Base-by-base conservation (phyloP, 73 alveolate genomes). In the Stentor coeruleus region DNA sequence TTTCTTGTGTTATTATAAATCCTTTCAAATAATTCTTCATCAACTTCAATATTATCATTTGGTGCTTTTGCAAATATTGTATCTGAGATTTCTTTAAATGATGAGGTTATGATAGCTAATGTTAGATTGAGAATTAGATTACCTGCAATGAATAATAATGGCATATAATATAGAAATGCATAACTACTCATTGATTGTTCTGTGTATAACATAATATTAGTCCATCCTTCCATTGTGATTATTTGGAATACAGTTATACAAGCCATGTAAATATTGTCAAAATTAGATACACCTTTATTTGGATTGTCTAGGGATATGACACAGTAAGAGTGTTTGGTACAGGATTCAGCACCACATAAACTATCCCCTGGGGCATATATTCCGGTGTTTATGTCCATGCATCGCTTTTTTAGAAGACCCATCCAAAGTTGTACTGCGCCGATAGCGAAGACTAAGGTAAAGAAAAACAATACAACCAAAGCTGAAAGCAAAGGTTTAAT, bases 371-470 rank as follows among this genome's bases (percentile, higher is more conserved):
- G n/a, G 6, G 79, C 26, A 2, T 41, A 74, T 38, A 82, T 81
- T 31, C 99, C 99, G 39, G 87, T 90, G 42, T 86, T 87, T 3
- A 83, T 59, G 39, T 77, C 77, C 87, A 94, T 77, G 74, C 99
- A 95, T 58, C 98, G 80, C 59, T 81, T 42, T 72, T 84, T 86
- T 40, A 92, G 83, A 31, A 80, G 74, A 3, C 99, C 99, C 35
- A 77, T 36, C 82, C 93, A 91, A 75, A 94, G 83, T 86, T 96
- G 93, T 35, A 93, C 87, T 26, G 96, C 98, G 20, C 94, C 99
- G 3, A 96, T 94, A 6, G 98, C 96, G 83, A 96, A 96, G 3
- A 94, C 81, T 38, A 93, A 66, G 87, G 86, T 94, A 85, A 93
- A 91, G 91, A 96, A 96, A 40, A 93, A 20, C 80, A 96, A 85